Percentiles rank a stretch among this genome's conserved stretches.
phyloP scores from a whole-genome alignment of 208 protist genomes.

The Leishmania gerbilli region DNA sequence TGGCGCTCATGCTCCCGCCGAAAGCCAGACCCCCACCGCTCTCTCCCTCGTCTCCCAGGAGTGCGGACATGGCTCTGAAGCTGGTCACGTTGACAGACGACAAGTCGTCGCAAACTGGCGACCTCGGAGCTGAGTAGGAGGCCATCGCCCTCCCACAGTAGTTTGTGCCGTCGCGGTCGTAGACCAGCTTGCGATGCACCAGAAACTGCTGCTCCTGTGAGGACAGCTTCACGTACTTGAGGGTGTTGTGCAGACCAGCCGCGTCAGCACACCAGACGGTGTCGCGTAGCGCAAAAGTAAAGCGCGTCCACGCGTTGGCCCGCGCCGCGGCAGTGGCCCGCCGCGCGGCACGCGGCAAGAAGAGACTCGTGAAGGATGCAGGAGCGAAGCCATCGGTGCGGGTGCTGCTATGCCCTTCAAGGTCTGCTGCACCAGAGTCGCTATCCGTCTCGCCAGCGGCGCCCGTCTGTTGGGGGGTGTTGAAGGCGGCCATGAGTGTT shows the following conservation, averaged over 20 bases:
- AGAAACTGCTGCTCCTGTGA: conserved; percentile 72
- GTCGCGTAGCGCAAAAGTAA: conserved; percentile 58
- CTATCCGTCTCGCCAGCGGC: neutral
- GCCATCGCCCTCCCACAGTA: conserved; percentile 53
- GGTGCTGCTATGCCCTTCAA: neutral
- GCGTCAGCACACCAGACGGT: conserved; percentile 78
- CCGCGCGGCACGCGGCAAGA: conserved; percentile 36
- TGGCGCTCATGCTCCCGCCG: conserved; percentile 7
- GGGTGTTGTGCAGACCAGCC: conserved; percentile 26
- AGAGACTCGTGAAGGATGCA: conserved; percentile 33
- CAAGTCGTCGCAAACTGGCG: conserved; percentile 4
- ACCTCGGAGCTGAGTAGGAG: conserved; percentile 14
- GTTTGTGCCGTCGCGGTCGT: conserved; percentile 67
- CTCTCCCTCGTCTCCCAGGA: conserved; percentile 8
- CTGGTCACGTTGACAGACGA: conserved; percentile 5
- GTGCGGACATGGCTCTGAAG: neutral
- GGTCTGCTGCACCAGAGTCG: neutral
- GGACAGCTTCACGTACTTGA: conserved; percentile 62
- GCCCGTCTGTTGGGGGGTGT: neutral
- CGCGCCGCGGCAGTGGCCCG: conserved; percentile 43
- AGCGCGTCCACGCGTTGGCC: conserved; percentile 54
- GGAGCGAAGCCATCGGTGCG: conserved; percentile 11
- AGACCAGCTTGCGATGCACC: conserved; percentile 69
- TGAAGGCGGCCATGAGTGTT: conserved; percentile 15
- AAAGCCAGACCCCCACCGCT: neutral